Evolutionary conservation across 441 rosid genomes (phyloP).

Genomic region (Eruca vesicaria): DNA sequence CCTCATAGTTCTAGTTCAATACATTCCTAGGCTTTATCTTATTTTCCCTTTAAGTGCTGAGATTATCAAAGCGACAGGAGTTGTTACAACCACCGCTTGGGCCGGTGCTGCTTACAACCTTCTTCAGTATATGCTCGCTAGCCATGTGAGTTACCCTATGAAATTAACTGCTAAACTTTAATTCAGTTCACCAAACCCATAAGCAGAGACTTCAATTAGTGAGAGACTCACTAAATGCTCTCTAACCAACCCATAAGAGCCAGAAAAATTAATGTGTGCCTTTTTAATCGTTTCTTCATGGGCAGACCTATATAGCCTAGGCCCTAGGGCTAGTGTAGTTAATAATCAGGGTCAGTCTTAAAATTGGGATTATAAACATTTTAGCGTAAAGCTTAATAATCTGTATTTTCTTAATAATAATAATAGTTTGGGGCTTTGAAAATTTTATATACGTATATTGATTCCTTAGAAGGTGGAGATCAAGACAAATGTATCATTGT

Average conservation of each 20-base stretch:
- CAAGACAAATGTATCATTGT: too few relatives aligned
- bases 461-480: too few relatives aligned
- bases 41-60: conserved; percentile 80
- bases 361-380: not conserved
- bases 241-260: conserved; percentile 2
- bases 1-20: conserved; percentile 82
- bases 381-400: too few relatives aligned
- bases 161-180: not conserved
- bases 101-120: conserved; percentile 97
- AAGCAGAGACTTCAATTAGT: not conserved
- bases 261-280: not conserved
- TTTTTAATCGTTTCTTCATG: not conserved
- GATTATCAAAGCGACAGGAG: conserved; percentile 78
- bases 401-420: too few relatives aligned
- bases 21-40: conserved; percentile 70
- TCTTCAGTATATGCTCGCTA: conserved; percentile 80
- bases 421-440: too few relatives aligned
- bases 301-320: too few relatives aligned
- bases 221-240: not conserved
- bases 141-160: conserved; percentile 57
- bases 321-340: not conserved
- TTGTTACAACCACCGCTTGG: conserved; percentile 88
- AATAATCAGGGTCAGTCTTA: not conserved
- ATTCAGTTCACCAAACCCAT: not conserved
- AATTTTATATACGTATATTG: too few relatives aligned